A percentile compares a stretch with the other conserved stretches of the same genome.
phyloP scores from a whole-genome alignment of 768 basidiomycete species.

The Calocera cornea region DNA sequence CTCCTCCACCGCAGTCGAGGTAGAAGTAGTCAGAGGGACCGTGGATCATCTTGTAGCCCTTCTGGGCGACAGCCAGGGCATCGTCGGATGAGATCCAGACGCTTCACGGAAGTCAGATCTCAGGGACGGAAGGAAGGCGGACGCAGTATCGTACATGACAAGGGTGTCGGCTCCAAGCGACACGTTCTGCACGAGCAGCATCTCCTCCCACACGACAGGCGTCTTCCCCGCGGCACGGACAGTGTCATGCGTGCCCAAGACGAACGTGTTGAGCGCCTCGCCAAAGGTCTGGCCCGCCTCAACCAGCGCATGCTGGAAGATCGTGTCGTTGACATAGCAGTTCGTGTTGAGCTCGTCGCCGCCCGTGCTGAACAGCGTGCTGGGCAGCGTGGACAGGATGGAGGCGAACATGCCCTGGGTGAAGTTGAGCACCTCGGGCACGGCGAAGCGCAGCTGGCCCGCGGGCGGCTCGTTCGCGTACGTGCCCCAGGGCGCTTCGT shows the following conservation, averaged over 20 bases:
- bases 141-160: conserved; percentile 34
- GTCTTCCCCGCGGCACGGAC: conserved; percentile 48
- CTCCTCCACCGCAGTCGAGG: conserved; percentile 53
- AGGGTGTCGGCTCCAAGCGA: conserved; percentile 38
- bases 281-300: conserved; percentile 40
- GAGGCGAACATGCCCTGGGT: conserved; percentile 39
- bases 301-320: conserved; percentile 44
- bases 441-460: conserved; percentile 66
- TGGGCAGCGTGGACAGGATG: conserved; percentile 33
- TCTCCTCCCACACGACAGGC: conserved; percentile 76
- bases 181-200: conserved; percentile 46
- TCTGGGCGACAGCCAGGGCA: conserved; percentile 43
- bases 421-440: conserved; percentile 46
- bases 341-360: conserved; percentile 55
- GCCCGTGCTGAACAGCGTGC: conserved; percentile 60
- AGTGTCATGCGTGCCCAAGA: conserved; percentile 42
- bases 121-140: conserved; percentile 1
- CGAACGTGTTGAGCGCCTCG: conserved; percentile 52
- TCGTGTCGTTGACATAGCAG: conserved; percentile 50
- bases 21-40: conserved; percentile 67
- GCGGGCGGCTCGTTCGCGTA: conserved; percentile 66
- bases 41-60: conserved; percentile 51
- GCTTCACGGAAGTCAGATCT: conserved; percentile 23
- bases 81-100: conserved; percentile 61
- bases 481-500: conserved; percentile 26